A percentile compares a stretch with the other conserved stretches of the same genome.
Conservation (phyloP, 1,284 basidiomycete species). For the Trichosporon sp. region DNA sequence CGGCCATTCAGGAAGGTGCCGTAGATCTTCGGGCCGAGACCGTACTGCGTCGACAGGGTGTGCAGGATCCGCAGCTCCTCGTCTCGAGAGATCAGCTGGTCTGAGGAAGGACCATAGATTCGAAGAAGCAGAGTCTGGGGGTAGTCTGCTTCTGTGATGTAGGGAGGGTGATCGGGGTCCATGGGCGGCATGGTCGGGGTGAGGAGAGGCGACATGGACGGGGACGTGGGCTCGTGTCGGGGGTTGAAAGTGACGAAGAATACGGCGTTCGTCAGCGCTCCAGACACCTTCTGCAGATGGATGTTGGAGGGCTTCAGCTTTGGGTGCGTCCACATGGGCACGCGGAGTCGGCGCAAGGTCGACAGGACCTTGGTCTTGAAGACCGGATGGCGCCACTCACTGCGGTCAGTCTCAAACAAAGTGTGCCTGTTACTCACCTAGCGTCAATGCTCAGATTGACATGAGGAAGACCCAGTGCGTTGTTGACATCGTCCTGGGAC, state of each 20-base stretch:
- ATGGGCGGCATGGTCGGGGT: slow-evolving; percentile 44
- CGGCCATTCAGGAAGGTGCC: slow-evolving; percentile 91
- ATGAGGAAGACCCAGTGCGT: slow-evolving; percentile 56
- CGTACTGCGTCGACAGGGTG: slow-evolving; percentile 74
- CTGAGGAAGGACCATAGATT: slow-evolving; percentile 82
- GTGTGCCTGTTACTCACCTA: slow-evolving; percentile 56
- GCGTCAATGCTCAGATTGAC: slow-evolving; percentile 60
- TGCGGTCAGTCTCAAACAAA: slow-evolving; percentile 1
- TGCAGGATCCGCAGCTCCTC: slow-evolving; percentile 80
- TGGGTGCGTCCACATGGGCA: slow-evolving; percentile 47
- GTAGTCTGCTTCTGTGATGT: slow-evolving; percentile 27
- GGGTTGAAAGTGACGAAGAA: slow-evolving; percentile 70
- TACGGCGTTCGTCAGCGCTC: slow-evolving; percentile 86
- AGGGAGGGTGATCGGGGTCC: slow-evolving; percentile 34
- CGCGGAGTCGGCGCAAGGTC: slow-evolving; percentile 34
- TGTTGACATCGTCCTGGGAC: slow-evolving; percentile 48
- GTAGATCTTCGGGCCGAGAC: slow-evolving; percentile 82
- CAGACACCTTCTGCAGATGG: slow-evolving; percentile 72
- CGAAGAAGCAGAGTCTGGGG: slow-evolving; percentile 72
- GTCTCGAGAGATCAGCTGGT: slow-evolving; percentile 73
- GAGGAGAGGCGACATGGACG: slow-evolving; percentile 44
- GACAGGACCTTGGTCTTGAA: slow-evolving; percentile 46
- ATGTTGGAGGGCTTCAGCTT: slow-evolving; percentile 51
- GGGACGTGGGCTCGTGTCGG: slow-evolving; percentile 35
- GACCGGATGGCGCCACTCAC: slow-evolving; percentile 44